Evolutionary conservation across 805 yeast species (phyloP).

Genomic region (Debaryomyces prosopidis): DNA sequence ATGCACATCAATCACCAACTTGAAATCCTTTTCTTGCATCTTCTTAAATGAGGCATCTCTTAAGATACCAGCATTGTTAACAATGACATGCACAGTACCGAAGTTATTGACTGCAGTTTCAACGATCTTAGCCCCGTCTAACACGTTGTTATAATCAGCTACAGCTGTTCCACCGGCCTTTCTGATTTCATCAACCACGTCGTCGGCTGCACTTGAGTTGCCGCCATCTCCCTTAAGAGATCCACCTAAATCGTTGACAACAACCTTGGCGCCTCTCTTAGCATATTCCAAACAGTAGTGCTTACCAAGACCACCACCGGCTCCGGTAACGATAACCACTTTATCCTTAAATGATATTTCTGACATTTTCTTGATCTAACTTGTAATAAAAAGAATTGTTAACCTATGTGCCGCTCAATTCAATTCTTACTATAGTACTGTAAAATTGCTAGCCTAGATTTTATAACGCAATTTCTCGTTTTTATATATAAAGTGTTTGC

Average conservation of each 20-base stretch:
- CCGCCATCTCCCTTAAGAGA: constrained; percentile 73
- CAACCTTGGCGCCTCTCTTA: constrained; percentile 89
- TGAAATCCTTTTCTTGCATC: constrained; percentile 79
- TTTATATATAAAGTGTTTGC: not conserved
- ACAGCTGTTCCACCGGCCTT: constrained; percentile 82
- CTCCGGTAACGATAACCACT: constrained; percentile 93
- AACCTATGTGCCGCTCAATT: not conserved
- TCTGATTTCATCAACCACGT: constrained; percentile 82
- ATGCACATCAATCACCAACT: constrained; percentile 81
- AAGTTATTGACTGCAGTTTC: constrained; percentile 82
- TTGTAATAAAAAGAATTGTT: not conserved
- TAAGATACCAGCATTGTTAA: constrained; percentile 94
- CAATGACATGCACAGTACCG: constrained; percentile 84
- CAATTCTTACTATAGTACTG: not conserved
- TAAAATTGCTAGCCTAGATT: not conserved
- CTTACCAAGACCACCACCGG: constrained; percentile 96
- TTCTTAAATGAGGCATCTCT: constrained; percentile 86
- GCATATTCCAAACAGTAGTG: constrained; percentile 87
- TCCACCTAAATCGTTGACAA: constrained; percentile 93
- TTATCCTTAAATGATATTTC: constrained; percentile 63
- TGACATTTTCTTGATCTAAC: constrained; percentile 19
- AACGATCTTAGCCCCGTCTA: constrained; percentile 80
- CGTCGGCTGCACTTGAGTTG: constrained; percentile 76
- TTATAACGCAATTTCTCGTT: not conserved
- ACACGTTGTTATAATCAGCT: constrained; percentile 90